These are phyloP conservation scores for Suillus clintonianus DNA, from an alignment of 768 basidiomycete genomes.

Conservation along the genomic window DNA sequence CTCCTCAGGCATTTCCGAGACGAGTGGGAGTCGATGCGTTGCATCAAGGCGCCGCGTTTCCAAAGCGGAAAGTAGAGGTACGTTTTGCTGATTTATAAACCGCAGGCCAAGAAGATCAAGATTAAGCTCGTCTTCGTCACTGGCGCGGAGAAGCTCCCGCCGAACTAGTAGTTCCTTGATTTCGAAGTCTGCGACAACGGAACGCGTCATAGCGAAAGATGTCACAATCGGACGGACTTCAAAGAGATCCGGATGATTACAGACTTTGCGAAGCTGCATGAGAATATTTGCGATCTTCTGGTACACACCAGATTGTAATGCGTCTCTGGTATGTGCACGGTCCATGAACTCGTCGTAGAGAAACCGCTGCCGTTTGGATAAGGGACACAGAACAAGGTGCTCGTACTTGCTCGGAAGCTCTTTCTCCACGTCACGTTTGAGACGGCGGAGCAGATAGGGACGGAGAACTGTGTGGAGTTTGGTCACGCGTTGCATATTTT, in stretches of 20 bases:
- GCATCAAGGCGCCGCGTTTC: constrained; percentile 62
- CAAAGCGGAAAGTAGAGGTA: constrained; percentile 52
- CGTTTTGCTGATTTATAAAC: constrained; percentile 59
- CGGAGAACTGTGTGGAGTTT: constrained; percentile 95
- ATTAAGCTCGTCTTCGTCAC: constrained; percentile 54
- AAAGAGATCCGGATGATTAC: constrained; percentile 92
- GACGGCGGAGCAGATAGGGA: constrained; percentile 92
- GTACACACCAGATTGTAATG: constrained; percentile 82
- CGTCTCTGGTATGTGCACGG: constrained; percentile 78
- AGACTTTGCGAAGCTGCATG: constrained; percentile 98
- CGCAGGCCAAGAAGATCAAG: constrained; percentile 65
- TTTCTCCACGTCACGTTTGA: constrained; percentile 97
- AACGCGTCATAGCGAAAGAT: constrained; percentile 74
- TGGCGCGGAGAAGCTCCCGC: constrained; percentile 61
- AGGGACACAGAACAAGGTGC: constrained; percentile 82
- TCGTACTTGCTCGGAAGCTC: constrained; percentile 93
- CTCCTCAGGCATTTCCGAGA: constrained; percentile 56
- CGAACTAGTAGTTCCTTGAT: constrained; percentile 88
- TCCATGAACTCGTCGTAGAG: constrained; percentile 97
- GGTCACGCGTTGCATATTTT: constrained; percentile 79
- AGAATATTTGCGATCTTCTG: constrained; percentile 92
- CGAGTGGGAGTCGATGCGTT: constrained; percentile 52
- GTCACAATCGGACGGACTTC: constrained; percentile 84
- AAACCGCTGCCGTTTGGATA: constrained; percentile 92
- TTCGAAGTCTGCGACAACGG: constrained; percentile 76